Percentiles rank a stretch among this genome's conserved stretches.
phyloP scores from a whole-genome alignment of 2,329 filamentous ascomycete species.

The Coniochaeta ligniaria region DNA sequence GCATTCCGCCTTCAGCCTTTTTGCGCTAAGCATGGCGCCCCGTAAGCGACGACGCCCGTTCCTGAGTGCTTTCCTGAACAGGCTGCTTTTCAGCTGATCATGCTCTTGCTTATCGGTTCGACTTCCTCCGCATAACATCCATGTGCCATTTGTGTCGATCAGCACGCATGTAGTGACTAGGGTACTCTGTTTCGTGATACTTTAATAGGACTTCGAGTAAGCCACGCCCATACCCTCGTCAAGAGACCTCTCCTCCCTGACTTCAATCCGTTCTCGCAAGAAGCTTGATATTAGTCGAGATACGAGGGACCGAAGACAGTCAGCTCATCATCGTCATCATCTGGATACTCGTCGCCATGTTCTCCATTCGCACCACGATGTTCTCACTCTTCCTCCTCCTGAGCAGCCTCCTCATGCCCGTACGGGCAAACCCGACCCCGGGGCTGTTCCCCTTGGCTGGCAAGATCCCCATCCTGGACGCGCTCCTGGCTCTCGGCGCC shows the following conservation, averaged over 20 bases:
- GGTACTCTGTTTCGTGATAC: background rate
- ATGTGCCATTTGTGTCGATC: background rate
- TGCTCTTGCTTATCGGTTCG: background rate
- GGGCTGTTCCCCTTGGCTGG: constrained; percentile 2
- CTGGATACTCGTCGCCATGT: background rate
- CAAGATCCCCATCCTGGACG: constrained; percentile 10
- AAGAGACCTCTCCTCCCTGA: background rate
- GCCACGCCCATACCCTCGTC: background rate
- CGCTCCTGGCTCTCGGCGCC: constrained; percentile 13
- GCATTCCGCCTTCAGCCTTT: background rate
- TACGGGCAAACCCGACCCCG: background rate
- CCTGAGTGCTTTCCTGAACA: background rate
- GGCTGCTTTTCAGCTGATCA: background rate
- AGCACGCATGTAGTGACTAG: background rate
- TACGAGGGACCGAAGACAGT: background rate
- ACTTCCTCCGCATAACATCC: background rate
- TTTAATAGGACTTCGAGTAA: background rate
- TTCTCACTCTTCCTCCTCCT: background rate
- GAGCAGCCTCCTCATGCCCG: background rate
- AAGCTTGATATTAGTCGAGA: background rate
- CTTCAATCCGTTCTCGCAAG: background rate
- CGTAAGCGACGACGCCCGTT: background rate
- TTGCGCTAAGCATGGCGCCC: background rate
- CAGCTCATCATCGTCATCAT: background rate
- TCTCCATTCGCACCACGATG: background rate